Conservation (phyloP, 2,329 filamentous ascomycete genomes). For the Plenodomus biglobosus region DNA sequence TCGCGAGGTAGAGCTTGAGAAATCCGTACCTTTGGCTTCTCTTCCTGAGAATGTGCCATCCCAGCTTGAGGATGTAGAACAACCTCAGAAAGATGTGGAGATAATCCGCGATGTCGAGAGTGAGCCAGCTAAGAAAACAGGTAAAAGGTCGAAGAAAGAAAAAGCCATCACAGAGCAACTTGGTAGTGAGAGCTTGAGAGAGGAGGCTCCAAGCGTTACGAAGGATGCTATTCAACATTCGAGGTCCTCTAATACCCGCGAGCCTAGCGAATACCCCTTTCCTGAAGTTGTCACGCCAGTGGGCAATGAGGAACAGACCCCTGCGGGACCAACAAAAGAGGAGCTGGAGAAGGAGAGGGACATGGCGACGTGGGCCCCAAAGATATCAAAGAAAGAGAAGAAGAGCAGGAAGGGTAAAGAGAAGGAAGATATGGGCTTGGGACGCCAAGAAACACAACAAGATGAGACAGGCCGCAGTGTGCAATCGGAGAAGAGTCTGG, state of each 20-base stretch:
- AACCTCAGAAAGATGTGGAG: neutral
- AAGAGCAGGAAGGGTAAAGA: conserved; percentile 40
- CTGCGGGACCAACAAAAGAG: conserved; percentile 4
- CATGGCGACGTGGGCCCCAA: conserved; percentile 33
- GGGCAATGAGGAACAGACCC: neutral
- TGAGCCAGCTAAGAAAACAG: neutral
- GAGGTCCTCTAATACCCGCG: neutral
- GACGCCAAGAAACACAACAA: conserved; percentile 4
- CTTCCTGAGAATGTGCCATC: neutral
- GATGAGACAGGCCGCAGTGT: conserved; percentile 7
- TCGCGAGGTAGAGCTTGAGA: conserved; percentile 18
- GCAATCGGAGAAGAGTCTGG: conserved; percentile 4
- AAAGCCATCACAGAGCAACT: neutral
- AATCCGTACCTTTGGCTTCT: conserved; percentile 8
- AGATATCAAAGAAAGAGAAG: conserved; percentile 47
- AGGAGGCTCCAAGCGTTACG: neutral
- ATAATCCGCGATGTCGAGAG: neutral
- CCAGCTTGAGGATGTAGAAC: neutral
- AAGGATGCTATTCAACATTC: neutral
- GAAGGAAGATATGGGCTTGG: conserved; percentile 20
- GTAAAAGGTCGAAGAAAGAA: neutral
- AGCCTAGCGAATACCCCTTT: conserved; percentile 32
- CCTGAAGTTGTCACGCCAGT: conserved; percentile 17
- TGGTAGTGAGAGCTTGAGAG: neutral
- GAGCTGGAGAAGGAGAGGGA: conserved; percentile 26